A percentile compares a stretch with the other conserved stretches of the same genome.
Conservation (phyloP, 805 yeast genomes). For the Saccharomycopsis vini region DNA sequence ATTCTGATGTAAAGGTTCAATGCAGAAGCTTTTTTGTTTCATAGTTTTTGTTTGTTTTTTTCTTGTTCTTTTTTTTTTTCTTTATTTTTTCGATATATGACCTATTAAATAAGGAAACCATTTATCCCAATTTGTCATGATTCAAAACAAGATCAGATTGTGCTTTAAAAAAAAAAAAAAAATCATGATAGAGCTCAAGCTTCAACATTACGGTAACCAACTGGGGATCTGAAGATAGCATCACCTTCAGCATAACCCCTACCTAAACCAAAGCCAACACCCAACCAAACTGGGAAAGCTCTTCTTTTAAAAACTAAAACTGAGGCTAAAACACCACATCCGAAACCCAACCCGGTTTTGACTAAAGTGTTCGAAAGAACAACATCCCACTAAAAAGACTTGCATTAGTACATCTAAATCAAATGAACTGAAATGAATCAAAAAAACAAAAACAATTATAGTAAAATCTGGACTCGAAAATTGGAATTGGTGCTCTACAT, state of each 20-base stretch:
- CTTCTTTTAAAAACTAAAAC: constrained; percentile 87
- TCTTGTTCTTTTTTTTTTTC: too few species aligned
- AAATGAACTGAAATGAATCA: background rate
- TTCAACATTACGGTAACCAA: constrained; percentile 67
- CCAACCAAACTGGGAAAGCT: constrained; percentile 96
- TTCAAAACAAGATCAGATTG: too few species aligned
- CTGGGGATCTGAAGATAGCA: constrained; percentile 81
- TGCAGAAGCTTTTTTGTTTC: too few species aligned
- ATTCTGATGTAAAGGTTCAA: too few species aligned
- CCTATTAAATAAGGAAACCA: too few species aligned
- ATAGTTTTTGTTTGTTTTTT: too few species aligned
- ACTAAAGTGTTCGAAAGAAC: constrained; percentile 90
- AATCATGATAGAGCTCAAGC: too few species aligned
- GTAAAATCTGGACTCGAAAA: too few species aligned
- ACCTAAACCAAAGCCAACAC: constrained; percentile 95
- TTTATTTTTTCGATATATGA: too few species aligned
- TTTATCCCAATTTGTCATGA: too few species aligned
- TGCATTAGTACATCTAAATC: constrained; percentile 1
- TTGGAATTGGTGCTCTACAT: background rate
- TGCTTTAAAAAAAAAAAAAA: too few species aligned
- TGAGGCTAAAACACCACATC: constrained; percentile 90
- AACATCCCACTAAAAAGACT: constrained; percentile 63
- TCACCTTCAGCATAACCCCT: constrained; percentile 98
- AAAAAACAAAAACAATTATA: background rate
- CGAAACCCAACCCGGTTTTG: constrained; percentile 93